phyloP scores from a whole-genome alignment of 345 rosid genomes.

The Populus pruinosa region DNA sequence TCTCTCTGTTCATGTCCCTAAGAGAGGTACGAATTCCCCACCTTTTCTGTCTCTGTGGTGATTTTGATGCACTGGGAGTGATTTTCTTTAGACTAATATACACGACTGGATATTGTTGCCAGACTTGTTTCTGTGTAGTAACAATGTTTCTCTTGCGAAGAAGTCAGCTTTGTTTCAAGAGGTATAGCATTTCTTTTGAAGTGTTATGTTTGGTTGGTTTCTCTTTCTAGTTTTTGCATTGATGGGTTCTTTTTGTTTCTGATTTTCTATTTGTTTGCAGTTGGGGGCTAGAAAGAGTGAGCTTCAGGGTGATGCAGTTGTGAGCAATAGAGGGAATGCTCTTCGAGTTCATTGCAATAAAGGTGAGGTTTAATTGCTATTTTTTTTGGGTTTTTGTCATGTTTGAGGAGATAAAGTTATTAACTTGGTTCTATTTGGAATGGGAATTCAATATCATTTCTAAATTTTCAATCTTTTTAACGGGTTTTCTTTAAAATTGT shows the following conservation, averaged over 20 bases:
- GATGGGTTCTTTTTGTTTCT: background rate
- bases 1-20: slow-evolving; percentile 4
- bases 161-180: slow-evolving; percentile 17
- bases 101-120: background rate
- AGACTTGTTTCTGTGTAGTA: slow-evolving; percentile 14
- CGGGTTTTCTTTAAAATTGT: background rate
- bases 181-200: slow-evolving; percentile 11
- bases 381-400: background rate
- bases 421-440: background rate
- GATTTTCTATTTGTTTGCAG: slow-evolving; percentile 15
- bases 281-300: slow-evolving; percentile 29
- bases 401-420: background rate
- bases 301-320: slow-evolving; percentile 30
- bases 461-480: background rate
- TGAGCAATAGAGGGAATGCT: slow-evolving; percentile 5
- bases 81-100: background rate
- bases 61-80: background rate
- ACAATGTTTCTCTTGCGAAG: slow-evolving; percentile 10
- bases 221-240: background rate
- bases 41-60: background rate
- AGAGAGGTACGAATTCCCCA: slow-evolving; percentile 11
- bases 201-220: background rate
- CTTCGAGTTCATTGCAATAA: slow-evolving; percentile 8
- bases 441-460: background rate
- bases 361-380: slow-evolving; percentile 25